Base-by-base conservation (phyloP, 1,284 basidiomycete genomes). In the Ceratobasidium sp. region DNA sequence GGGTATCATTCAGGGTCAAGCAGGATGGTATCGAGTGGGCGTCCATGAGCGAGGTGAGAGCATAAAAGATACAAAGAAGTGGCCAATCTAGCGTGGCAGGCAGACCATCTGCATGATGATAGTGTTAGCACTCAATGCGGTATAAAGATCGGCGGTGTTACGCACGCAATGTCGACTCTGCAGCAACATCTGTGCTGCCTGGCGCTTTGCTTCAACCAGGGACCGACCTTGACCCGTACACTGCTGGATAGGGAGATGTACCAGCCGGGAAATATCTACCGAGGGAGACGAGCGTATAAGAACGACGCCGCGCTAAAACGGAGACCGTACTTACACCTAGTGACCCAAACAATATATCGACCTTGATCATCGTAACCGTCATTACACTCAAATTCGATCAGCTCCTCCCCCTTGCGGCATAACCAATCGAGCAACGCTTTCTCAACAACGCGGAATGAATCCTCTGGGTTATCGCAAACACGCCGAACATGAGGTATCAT, bases 101-200 rank as follows among this genome's bases (percentile, higher is more conserved):
- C 30, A 33, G 18, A 56, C 33, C 54, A 56, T 56, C 54, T 56
- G 33, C 16, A 38, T 8, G 54, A 21, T 9, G 23, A 11, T 53
- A 53, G 21, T 1, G 23, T 25, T 28, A 53, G 14, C 9, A 21
- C 46, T 21, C 21, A 3, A 21, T 28, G 54, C 8, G 14, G 33
- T n/a, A 36, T 21, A 30, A 28, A 30, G n/a, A 23, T 54, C 21
- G 6, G 23, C 12, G 8, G 38, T 42, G 21, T 4, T 16, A 40
- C 66, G 8, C 48, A 70, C 66, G 40, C 66, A 70, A 36, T 49
- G 30, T 3, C 64, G 38, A 23, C 42, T 33, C 9, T 33, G 12
- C 2, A 70, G 30, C 16, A 70, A 30, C 21, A 12, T 21, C 44
- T n/a, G 14, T 9, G 66, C 54, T 16, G 66, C 66, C 9, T 58